Base-by-base conservation (phyloP, 371 early-diverging fungal genomes). In the Blakeslea trispora region DNA sequence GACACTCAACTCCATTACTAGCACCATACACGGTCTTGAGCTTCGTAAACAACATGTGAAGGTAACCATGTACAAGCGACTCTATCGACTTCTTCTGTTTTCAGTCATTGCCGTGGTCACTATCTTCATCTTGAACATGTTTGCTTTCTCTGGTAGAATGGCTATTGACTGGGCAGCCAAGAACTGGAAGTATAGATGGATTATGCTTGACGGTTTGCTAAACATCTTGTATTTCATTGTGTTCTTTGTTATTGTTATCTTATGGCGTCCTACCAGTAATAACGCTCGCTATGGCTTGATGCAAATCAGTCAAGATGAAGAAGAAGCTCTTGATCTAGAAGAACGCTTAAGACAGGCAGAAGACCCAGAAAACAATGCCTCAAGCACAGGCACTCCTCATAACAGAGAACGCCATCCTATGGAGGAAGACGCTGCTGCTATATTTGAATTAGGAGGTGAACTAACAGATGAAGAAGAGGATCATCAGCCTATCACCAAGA, bases 231-330 rank as follows among this genome's bases (percentile, higher is more conserved):
- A 95, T 57, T 85, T 95, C 57, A 60, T 86, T 21, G 90, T 91
- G 2, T 90, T 94, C 61, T 66, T 85, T 2, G 72, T 82, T 13
- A 92, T 98, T 60, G 75, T 87, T 18, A 75, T 89, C 31, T 76
- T 95, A 55, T 98, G 98, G 98, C 71, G 95, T 52, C 98, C 98
- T 3, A 97, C 97, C 0, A 77, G 71, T 18, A 90, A 96, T 66
- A 98, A 98, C 71, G 85, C 89, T 53, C 83, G 96, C 34, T 92
- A 89, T 64, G 89, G 81, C 8, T 56, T 80, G 44, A 74, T 73
- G 61, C 77, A 80, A 46, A 63, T 80, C 45, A 72, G 72, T 61
- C 76, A 84, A 34, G 84, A 83, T 45, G 82, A 81, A 64, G 84
- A 82, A 35, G 74, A 71, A 17, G 86, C 83, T 1, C 64, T 82